Evolutionary conservation across 2,329 filamentous ascomycete species (phyloP).

Genomic region (Passalora sequoiae): DNA sequence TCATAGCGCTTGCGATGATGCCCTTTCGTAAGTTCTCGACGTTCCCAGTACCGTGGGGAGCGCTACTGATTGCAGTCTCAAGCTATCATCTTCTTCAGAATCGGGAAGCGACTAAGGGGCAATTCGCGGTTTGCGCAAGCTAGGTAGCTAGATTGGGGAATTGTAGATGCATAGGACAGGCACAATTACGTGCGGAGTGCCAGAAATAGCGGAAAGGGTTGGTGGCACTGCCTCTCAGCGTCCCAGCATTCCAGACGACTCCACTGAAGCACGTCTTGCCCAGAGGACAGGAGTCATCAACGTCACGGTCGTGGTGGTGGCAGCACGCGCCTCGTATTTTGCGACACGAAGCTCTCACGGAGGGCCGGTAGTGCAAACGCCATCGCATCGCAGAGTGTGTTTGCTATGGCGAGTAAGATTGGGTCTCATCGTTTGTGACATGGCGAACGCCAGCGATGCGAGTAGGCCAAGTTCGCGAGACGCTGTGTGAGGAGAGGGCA

Average conservation of each 20-base stretch:
- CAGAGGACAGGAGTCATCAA: constrained; percentile 6
- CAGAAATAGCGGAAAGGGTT: constrained; percentile 14
- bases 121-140: constrained; percentile 44
- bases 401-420: constrained; percentile 1
- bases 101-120: constrained; percentile 46
- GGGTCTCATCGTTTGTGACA: neutral
- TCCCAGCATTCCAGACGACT: constrained; percentile 18
- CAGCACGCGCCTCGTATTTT: constrained; percentile 17
- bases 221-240: constrained; percentile 17
- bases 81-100: constrained; percentile 47
- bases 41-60: constrained; percentile 23
- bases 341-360: constrained; percentile 5
- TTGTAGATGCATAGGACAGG: constrained; percentile 22
- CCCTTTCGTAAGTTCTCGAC: constrained; percentile 36
- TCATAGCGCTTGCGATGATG: constrained; percentile 47
- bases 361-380: constrained; percentile 1
- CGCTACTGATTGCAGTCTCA: constrained; percentile 18
- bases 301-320: constrained; percentile 11
- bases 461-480: constrained; percentile 1
- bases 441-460: constrained; percentile 2
- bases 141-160: constrained; percentile 22
- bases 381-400: constrained; percentile 5
- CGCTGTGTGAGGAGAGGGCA: constrained; percentile 9
- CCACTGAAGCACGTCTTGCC: constrained; percentile 10
- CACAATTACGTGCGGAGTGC: constrained; percentile 3